Conservation (phyloP, 2,329 filamentous ascomycete genomes). For the Metarhizium guizhouense region DNA sequence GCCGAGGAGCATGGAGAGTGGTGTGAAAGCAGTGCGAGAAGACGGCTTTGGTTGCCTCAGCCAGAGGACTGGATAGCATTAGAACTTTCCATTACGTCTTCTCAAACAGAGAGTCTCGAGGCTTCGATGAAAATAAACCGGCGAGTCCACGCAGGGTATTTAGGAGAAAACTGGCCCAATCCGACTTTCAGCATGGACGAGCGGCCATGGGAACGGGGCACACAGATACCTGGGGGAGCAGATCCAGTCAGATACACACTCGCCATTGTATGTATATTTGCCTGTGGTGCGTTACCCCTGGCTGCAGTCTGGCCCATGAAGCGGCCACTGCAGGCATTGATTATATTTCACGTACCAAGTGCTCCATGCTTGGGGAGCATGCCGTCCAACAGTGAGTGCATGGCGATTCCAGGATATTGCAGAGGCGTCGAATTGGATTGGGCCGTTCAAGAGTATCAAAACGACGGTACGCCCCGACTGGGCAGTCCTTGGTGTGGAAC, state of each 20-base stretch:
- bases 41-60: background rate
- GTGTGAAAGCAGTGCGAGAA: background rate
- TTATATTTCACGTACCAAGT: background rate
- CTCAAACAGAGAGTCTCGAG: background rate
- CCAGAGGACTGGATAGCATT: background rate
- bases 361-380: background rate
- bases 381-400: background rate
- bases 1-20: background rate
- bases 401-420: background rate
- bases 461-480: background rate
- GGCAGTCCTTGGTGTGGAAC: background rate
- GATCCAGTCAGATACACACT: background rate
- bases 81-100: no score
- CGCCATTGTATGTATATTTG: background rate
- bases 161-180: background rate
- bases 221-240: background rate
- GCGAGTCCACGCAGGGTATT: slow-evolving; percentile 2
- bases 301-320: background rate
- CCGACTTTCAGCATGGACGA: background rate
- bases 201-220: background rate
- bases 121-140: background rate
- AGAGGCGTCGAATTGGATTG: slow-evolving; percentile 1
- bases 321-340: background rate
- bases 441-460: background rate
- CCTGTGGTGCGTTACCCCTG: background rate